These are phyloP conservation scores for Delitschia confertaspora DNA, from an alignment of 495 filamentous ascomycete genomes.

Conservation along the genomic window DNA sequence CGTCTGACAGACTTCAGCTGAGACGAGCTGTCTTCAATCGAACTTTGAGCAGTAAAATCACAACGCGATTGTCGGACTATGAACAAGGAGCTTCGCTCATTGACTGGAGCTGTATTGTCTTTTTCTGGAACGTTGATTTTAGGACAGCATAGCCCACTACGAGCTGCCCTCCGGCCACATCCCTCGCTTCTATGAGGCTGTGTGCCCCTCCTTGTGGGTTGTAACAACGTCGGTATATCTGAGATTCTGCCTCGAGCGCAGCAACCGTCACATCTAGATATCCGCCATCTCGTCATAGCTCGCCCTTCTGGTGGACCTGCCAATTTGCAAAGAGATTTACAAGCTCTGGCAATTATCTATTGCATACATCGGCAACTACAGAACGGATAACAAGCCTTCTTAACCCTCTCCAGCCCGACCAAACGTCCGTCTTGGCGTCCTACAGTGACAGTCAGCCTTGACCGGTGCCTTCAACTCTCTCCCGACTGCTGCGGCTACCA, in stretches of 20 bases:
- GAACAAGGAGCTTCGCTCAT: no score
- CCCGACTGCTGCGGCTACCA: constrained; percentile 19
- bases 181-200: constrained; percentile 21
- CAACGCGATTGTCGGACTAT: no score
- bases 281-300: constrained; percentile 24
- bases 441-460: constrained; percentile 23
- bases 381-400: constrained; percentile 2
- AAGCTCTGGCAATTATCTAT: not conserved
- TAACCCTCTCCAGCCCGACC: no score
- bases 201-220: no score
- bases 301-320: no score
- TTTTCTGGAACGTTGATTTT: no score
- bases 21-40: no score
- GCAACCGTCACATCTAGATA: constrained; percentile 4
- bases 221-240: no score
- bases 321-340: not conserved
- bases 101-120: no score
- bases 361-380: not conserved
- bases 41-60: no score
- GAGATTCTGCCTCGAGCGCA: constrained; percentile 28
- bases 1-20: no score
- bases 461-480: constrained; percentile 21
- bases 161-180: not conserved
- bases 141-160: no score
- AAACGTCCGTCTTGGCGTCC: constrained; percentile 18